Evolutionary conservation across 176 grass and related monocot species (phyloP), one percentile per base, ranked within the genome.

Genomic region (Typha latifolia): DNA sequence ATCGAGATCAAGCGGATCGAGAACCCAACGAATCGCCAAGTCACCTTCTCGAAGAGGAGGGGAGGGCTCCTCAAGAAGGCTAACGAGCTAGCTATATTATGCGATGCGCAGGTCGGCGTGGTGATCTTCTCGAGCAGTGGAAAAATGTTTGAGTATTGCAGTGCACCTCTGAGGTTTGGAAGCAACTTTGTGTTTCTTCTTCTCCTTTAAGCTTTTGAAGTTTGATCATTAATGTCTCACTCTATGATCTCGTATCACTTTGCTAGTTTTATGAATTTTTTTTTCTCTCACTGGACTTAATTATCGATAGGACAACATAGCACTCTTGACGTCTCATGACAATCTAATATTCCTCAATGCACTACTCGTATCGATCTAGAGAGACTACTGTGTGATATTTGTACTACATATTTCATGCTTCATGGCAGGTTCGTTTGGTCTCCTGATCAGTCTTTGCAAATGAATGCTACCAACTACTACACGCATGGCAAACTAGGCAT

Each of bases 31-130:
- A 94, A 65, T 47, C 85, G 90, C 15, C 85, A 94, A 69, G 90
- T 89, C 63, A 89, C 90, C 19, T 94, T 89, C 82, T 89, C 90
- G 79, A 94, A 94, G 79, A 79, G 90, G 80, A 76, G 85, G 61
- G 75, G 53, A 65, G 85, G 90, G 13, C 71, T 94, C 70, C 70
- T 94, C 26, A 94, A 94, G 80, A 94, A 94, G 74, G 90, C 90
- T 12, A 83, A 79, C 26, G 90, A 94, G 51, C 68, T 94, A 8
- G 79, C 85, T 37, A 66, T 89, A 61, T 80, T 89, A 14, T 94
- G 90, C 3, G 90, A 89, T 64, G 90, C 90, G 0, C 85, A 95
- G 62, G 72, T 95, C 2, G 90, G 82, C 31, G 79, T 89, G 29
- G 79, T 95, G 9, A 59, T 95, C 14, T 95, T 95, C 73, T 95